Evolutionary conservation across 169 alveolate genomes (phyloP).

Genomic region (Plasmodium coatneyi): DNA sequence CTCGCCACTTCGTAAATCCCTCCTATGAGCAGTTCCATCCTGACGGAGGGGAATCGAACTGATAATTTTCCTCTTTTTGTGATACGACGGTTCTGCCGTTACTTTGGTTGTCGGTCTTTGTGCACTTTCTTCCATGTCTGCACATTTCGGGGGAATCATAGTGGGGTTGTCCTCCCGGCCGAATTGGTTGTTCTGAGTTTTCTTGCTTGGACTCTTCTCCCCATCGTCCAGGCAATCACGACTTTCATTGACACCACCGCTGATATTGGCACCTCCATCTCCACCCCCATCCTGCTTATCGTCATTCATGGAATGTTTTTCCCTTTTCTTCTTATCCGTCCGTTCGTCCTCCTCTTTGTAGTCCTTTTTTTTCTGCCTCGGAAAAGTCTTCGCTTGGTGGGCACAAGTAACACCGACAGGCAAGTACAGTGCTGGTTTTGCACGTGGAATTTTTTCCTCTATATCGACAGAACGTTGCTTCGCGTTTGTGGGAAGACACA

Average conservation of each 20-base stretch:
- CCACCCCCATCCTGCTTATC: not conserved
- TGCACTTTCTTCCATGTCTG: not conserved
- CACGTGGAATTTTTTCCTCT: not conserved
- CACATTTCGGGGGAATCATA: not conserved
- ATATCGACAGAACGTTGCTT: not conserved
- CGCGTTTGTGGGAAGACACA: not conserved
- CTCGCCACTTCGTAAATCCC: not conserved
- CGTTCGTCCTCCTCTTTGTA: not conserved
- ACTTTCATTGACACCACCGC: not conserved
- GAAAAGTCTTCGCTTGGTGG: not conserved
- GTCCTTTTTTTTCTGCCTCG: not conserved
- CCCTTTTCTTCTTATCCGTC: not conserved
- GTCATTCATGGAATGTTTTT: not conserved
- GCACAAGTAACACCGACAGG: not conserved
- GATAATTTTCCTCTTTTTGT: slow-evolving; percentile 9
- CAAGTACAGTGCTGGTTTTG: not conserved
- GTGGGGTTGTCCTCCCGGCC: not conserved
- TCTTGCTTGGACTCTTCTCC: not conserved
- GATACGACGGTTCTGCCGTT: slow-evolving; percentile 6
- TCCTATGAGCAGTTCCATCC: not conserved
- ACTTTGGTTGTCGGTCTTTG: not conserved
- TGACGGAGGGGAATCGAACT: not conserved
- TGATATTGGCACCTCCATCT: not conserved
- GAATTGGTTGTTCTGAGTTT: not conserved
- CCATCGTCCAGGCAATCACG: not conserved